Percentiles rank a stretch among this genome's conserved stretches.
Conservation (phyloP, 2,329 filamentous ascomycete genomes). For the Neopestalotiopsis sp. region DNA sequence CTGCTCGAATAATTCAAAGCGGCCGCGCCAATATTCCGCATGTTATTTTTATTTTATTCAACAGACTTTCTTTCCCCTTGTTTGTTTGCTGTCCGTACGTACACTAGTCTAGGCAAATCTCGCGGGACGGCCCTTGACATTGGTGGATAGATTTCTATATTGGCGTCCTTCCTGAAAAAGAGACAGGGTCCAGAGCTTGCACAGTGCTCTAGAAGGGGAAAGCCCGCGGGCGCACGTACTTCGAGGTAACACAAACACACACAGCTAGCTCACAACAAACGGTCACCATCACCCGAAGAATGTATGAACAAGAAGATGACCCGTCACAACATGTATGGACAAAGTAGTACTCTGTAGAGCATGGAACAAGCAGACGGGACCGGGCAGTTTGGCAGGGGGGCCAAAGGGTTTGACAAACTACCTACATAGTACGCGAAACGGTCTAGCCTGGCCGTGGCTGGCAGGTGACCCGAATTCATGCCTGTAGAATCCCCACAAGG, state of each 20-base stretch:
- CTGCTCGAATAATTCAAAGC: no score
- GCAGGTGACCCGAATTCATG: neutral
- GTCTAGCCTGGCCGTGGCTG: slow-evolving; percentile 5
- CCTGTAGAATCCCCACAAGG: slow-evolving; percentile 6
- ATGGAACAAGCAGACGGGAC: neutral
- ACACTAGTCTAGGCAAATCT: neutral
- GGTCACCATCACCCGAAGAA: neutral
- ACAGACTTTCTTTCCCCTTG: neutral
- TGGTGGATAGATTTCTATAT: neutral
- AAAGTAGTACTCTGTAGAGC: neutral
- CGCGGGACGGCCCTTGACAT: neutral
- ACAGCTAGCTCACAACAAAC: neutral
- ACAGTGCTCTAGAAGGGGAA: neutral
- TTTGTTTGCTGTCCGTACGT: neutral
- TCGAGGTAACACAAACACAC: neutral
- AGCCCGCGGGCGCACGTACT: neutral
- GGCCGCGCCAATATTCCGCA: neutral
- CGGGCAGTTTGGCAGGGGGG: neutral
- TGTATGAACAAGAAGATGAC: neutral
- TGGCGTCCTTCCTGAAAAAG: neutral
- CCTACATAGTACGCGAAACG: neutral
- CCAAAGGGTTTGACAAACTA: slow-evolving; percentile 7
- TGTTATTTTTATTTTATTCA: no score
- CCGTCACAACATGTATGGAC: slow-evolving; percentile 1
- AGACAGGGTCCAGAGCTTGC: neutral